Conservation (phyloP, 306 rosid genomes). For the Psophocarpus tetragonolobus region DNA sequence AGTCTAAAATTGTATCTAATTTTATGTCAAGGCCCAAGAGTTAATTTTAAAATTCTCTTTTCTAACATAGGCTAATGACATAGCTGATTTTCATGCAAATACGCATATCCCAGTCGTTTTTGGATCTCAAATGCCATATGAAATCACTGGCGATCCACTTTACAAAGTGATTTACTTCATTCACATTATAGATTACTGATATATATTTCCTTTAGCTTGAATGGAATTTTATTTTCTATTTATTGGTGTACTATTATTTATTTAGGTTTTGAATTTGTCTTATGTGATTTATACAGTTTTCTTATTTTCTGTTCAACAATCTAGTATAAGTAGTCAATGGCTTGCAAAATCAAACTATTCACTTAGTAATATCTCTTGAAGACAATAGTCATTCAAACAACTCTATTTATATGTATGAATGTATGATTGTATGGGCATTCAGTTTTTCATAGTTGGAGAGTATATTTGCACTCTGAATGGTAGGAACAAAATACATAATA, state of each 20-base stretch:
- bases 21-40: not conserved
- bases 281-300: not conserved
- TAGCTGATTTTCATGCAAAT: conserved; percentile 73
- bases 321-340: not conserved
- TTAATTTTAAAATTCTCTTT: conserved; percentile 10
- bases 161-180: conserved; percentile 58
- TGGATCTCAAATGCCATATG: conserved; percentile 90
- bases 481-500: not conserved
- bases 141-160: conserved; percentile 83
- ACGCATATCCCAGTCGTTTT: conserved; percentile 86
- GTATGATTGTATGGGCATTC: not conserved
- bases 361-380: not conserved
- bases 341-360: not conserved
- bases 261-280: not conserved
- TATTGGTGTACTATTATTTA: not conserved
- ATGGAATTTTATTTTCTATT: not conserved
- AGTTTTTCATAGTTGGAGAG: not conserved
- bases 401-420: not conserved
- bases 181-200: conserved; percentile 6
- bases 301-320: not conserved
- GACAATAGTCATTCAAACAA: not conserved
- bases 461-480: conserved; percentile 11
- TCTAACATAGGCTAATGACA: conserved; percentile 64
- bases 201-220: not conserved
- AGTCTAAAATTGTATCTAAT: not conserved